These are phyloP conservation scores for Phytophthora cryptogea DNA, from an alignment of 352 stramenopile species.

Conservation along the genomic window DNA sequence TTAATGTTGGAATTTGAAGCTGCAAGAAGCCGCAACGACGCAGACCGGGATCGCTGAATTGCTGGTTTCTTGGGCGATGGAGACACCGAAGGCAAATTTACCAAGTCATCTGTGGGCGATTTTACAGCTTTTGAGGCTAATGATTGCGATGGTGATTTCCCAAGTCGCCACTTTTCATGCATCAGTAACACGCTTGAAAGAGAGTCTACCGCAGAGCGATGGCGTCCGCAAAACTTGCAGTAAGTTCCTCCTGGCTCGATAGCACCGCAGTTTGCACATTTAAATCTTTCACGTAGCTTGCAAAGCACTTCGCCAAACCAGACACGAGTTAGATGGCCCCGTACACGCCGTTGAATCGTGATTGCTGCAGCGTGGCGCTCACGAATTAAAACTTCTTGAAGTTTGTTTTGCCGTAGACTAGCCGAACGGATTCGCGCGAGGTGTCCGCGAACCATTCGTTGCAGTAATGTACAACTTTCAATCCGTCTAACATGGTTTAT, in stretches of 20 bases:
- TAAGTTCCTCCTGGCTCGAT: conserved; percentile 62
- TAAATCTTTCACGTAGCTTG: conserved; percentile 53
- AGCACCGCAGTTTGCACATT: conserved; percentile 59
- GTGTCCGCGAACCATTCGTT: conserved; percentile 19
- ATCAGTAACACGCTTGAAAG: conserved; percentile 21
- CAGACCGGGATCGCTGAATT: neutral
- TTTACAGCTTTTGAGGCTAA: neutral
- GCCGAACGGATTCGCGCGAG: conserved; percentile 3
- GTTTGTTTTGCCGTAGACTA: neutral
- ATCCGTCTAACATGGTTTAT: neutral
- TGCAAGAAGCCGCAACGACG: conserved; percentile 1
- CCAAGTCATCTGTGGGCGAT: neutral
- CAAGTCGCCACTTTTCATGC: conserved; percentile 20
- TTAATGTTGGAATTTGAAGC: neutral
- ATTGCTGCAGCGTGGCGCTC: conserved; percentile 22
- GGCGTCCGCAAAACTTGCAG: conserved; percentile 70
- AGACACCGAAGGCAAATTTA: no score
- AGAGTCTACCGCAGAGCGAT: conserved; percentile 38
- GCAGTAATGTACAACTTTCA: conserved; percentile 10
- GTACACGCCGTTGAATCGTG: conserved; percentile 31
- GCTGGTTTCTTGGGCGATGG: conserved; percentile 2
- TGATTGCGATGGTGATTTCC: neutral
- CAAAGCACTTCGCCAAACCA: conserved; percentile 26
- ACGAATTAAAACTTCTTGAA: neutral
- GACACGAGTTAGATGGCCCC: conserved; percentile 30